These are phyloP conservation scores for Pichia sp. DNA, from an alignment of 1,139 yeast genomes.

Conservation along the genomic window DNA sequence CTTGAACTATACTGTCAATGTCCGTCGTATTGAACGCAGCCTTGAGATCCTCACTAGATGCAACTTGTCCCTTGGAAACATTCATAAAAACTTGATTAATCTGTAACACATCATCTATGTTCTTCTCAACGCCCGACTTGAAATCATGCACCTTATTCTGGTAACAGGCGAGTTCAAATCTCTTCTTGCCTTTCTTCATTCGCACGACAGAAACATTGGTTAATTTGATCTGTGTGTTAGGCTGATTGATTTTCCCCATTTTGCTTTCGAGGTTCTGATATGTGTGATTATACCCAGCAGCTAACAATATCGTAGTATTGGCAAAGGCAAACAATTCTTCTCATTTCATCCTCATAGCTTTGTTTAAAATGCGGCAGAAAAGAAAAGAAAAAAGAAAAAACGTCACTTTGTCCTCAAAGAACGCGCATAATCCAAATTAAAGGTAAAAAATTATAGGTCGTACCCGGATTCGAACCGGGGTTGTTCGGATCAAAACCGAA, in stretches of 20 bases:
- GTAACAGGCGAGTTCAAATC: conserved; percentile 94
- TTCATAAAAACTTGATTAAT: conserved; percentile 92
- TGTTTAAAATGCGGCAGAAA: not conserved
- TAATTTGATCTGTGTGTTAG: conserved; percentile 78
- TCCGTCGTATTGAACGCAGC: conserved; percentile 74
- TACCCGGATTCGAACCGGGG: conserved; percentile 97
- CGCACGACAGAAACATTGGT: conserved; percentile 93
- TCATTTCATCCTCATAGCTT: not conserved
- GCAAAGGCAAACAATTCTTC: no score
- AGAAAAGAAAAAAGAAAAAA: not conserved
- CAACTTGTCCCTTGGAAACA: conserved; percentile 93
- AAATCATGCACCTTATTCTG: conserved; percentile 97
- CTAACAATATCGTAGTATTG: no score
- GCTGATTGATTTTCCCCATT: conserved; percentile 63
- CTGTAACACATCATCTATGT: conserved; percentile 90
- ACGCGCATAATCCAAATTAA: not conserved
- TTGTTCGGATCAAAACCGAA: conserved; percentile 74
- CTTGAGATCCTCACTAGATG: conserved; percentile 78
- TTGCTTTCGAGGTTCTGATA: not conserved
- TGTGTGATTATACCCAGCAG: no score
- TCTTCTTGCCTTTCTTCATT: conserved; percentile 82
- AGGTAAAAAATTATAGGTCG: conserved; percentile 46
- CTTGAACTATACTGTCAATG: conserved; percentile 67
- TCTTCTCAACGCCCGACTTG: conserved; percentile 85
- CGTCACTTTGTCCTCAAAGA: not conserved